Evolutionary conservation across 2,329 filamentous ascomycete genomes (phyloP).

Genomic region (Colletotrichum ledebouriae): DNA sequence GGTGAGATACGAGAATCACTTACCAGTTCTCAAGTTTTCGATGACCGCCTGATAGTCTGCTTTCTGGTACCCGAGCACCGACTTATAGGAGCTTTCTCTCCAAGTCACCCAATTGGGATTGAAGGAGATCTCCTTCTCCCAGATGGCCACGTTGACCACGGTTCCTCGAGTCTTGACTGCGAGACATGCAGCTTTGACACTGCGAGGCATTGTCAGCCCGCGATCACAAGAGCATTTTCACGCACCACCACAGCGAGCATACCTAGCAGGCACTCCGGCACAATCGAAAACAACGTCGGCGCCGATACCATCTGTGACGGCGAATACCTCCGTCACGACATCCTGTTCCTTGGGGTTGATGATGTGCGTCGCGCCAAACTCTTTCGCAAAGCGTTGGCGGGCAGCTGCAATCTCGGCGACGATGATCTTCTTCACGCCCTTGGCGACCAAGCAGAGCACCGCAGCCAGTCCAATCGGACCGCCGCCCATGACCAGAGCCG

Average conservation of each 20-base stretch:
- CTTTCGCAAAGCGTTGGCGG: conserved; percentile 63
- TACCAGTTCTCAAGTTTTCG: conserved; percentile 44
- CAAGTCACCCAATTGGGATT: conserved; percentile 44
- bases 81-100: conserved; percentile 44
- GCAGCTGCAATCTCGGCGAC: conserved; percentile 67
- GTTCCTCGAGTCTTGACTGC: conserved; percentile 45
- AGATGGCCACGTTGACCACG: conserved; percentile 47
- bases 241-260: too few relatives aligned
- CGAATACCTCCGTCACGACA: conserved; percentile 40
- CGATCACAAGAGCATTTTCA: too few relatives aligned
- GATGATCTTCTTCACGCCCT: conserved; percentile 67
- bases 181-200: conserved; percentile 44
- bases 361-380: conserved; percentile 62
- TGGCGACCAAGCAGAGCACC: conserved; percentile 68
- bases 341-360: conserved; percentile 42
- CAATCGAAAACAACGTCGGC: conserved; percentile 46
- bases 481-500: conserved; percentile 69
- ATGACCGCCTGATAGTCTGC: conserved; percentile 47
- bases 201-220: not conserved
- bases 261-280: conserved; percentile 45
- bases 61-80: conserved; percentile 43
- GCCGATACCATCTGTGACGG: conserved; percentile 42
- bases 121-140: conserved; percentile 45
- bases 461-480: conserved; percentile 74
- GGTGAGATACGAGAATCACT: not conserved